phyloP scores from a whole-genome alignment of 2,329 filamentous ascomycete genomes.

The Trichophyton equinum region DNA sequence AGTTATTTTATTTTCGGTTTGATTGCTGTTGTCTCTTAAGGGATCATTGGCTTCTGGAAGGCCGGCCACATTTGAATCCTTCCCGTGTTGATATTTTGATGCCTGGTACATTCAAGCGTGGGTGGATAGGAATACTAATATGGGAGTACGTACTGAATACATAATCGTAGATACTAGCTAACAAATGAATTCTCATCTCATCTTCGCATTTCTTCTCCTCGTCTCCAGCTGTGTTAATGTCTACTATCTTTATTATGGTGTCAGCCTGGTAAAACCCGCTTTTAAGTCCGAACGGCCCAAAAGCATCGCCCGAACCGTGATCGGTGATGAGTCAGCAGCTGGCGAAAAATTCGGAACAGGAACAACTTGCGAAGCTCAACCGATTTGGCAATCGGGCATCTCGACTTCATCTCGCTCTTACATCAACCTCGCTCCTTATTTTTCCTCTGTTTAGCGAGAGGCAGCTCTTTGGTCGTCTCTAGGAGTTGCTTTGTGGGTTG shows the following conservation, averaged over 20 bases:
- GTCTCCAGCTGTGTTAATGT: background rate
- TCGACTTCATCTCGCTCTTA: background rate
- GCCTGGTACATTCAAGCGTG: background rate
- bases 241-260: too few relatives aligned
- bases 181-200: background rate
- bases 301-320: background rate
- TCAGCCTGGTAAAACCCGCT: background rate
- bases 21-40: background rate
- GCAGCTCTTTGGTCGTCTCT: background rate
- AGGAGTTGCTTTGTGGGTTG: background rate
- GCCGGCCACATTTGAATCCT: background rate
- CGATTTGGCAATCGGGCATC: background rate
- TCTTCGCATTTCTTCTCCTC: background rate
- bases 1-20: background rate
- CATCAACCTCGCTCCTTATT: background rate
- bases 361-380: conserved; percentile 1
- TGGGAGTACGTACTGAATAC: background rate
- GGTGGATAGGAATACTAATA: background rate
- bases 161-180: background rate
- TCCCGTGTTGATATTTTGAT: background rate
- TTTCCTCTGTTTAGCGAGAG: background rate
- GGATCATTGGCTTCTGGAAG: background rate
- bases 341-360: conserved; percentile 2
- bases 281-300: background rate
- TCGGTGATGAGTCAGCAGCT: conserved; percentile 1